phyloP scores from a whole-genome alignment of 345 rosid genomes.

The Jatropha curcas region DNA sequence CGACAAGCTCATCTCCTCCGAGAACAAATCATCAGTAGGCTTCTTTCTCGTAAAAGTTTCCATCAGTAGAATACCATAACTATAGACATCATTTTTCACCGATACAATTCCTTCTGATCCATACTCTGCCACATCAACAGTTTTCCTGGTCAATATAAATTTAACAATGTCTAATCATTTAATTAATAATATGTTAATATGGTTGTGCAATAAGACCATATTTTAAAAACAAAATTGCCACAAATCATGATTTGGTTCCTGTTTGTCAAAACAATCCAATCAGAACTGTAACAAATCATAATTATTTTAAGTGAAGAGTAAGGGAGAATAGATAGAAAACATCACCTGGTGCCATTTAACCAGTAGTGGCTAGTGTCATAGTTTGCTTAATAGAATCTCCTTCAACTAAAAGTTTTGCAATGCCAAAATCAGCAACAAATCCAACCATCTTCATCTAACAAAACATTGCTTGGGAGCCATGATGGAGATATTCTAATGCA shows the following conservation, averaged over 20 bases:
- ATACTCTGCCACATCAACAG: neutral
- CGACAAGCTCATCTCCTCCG: too few relatives aligned
- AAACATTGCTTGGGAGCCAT: slow-evolving; percentile 3
- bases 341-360: neutral
- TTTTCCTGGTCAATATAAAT: too few relatives aligned
- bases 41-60: neutral
- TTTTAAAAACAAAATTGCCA: too few relatives aligned
- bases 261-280: too few relatives aligned
- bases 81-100: neutral
- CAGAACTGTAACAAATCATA: neutral
- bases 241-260: too few relatives aligned
- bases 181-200: too few relatives aligned
- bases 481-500: slow-evolving; percentile 11
- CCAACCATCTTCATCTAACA: slow-evolving; percentile 10
- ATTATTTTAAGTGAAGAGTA: neutral
- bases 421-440: neutral
- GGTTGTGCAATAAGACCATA: too few relatives aligned
- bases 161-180: too few relatives aligned
- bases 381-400: neutral
- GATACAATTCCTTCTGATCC: slow-evolving; percentile 4
- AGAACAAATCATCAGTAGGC: too few relatives aligned
- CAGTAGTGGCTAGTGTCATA: neutral
- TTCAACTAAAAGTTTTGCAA: neutral
- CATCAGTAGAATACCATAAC: neutral
- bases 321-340: neutral